Base-by-base conservation (phyloP, 306 rosid genomes). In the Quercus engelmannii region DNA sequence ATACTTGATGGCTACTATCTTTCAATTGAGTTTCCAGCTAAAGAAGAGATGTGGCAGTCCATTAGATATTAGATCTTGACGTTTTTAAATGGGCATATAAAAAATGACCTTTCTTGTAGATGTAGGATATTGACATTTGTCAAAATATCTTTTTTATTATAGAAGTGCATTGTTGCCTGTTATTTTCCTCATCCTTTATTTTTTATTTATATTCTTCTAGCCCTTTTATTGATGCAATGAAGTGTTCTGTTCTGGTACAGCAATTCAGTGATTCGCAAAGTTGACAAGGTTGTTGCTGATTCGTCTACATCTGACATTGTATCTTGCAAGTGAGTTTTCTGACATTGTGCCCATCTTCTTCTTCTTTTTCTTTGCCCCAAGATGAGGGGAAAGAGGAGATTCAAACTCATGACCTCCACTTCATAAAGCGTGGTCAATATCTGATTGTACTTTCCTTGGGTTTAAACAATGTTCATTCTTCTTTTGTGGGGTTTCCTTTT, bases 231-330 rank as follows among this genome's bases (percentile, higher is more conserved):
- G 70, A 28, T 67, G 14, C 73, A 20, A 49, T 80, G 21, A 83
- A 15, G 74, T 72, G 41, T 82, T 80, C 67, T 72, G 49, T 82
- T 80, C 67, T 89, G 30, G 57, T 82, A 78, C 97, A 94, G 99
- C 87, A 83, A 83, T 85, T 93, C 91, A 51, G 90, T 91, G 73
- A 79, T 94, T 82, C 86, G 92, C 74, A 92, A 90, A 79, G 92
- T 90, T 69, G 97, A 87, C 61, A 87, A 82, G 76, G 86, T 94
- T 81, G 74, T 94, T 81, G 75, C 87, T 3, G 87, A 87, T 79
- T 11, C 94, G 69, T 91, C 97, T 30, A 81, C 89, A 56, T 82
- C 95, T 76, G 93, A 89, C 81, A 81, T 83, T 72, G 84, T 88
- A 76, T 86, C 90, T 63, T 92, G 92, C 83, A 85, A 97, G 98